These are phyloP conservation scores for Microdochium bolleyi DNA, from an alignment of 2,329 filamentous ascomycete species.

Conservation along the genomic window DNA sequence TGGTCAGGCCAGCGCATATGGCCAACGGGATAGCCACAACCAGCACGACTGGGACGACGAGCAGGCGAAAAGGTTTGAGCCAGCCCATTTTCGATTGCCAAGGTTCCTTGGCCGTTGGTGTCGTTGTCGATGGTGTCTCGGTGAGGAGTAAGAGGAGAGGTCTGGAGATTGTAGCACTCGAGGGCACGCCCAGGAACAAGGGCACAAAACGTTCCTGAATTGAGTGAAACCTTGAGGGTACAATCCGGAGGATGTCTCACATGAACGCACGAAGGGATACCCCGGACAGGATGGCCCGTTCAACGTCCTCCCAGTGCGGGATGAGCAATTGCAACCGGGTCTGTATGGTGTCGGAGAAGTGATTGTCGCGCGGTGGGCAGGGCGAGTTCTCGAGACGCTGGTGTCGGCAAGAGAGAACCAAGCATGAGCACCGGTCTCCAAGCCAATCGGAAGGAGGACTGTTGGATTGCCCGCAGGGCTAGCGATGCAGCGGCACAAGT, in stretches of 20 bases:
- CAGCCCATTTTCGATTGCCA: constrained; percentile 34
- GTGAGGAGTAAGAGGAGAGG: not conserved
- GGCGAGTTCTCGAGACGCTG: not conserved
- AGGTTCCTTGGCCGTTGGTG: not conserved
- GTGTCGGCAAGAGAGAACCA: not conserved
- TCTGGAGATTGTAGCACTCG: not conserved
- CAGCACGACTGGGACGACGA: constrained; percentile 55
- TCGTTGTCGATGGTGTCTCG: not conserved
- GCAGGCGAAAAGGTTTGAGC: constrained; percentile 44
- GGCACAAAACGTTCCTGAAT: not conserved
- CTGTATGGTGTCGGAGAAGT: too few relatives aligned
- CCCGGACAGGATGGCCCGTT: too few relatives aligned
- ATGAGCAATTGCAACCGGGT: not conserved
- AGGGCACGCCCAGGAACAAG: not conserved
- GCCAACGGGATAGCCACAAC: constrained; percentile 55
- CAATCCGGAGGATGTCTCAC: not conserved
- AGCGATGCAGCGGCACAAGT: not conserved
- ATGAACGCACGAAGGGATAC: not conserved
- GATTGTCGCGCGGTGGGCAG: not conserved
- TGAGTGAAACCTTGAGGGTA: not conserved
- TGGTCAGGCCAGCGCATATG: constrained; percentile 55
- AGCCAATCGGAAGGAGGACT: not conserved
- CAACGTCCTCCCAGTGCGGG: too few relatives aligned
- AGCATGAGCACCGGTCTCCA: not conserved
- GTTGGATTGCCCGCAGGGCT: not conserved